Evolutionary conservation across 2,329 filamentous ascomycete species (phyloP), one percentile per base, ranked within the genome.

Genomic region (Colletotrichum sublineola): DNA sequence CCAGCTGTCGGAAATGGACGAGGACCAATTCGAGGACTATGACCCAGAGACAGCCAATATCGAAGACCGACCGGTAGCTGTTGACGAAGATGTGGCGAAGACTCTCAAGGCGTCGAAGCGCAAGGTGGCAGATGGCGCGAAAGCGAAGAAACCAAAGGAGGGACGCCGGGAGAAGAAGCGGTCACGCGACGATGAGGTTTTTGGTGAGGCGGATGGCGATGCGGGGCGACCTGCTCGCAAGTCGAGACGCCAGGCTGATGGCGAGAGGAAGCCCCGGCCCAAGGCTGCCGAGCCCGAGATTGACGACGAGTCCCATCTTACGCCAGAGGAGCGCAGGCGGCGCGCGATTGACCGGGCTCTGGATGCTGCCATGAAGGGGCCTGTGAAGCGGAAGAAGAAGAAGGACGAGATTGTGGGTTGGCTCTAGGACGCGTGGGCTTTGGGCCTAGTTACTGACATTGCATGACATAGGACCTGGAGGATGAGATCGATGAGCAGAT

Each of bases 401-500:
- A 94, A 94, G 86, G 93, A 95, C 79, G 95, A 96, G 77, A 95
- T 97, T 81, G 93, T 95, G 86, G 67, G 91, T 86, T 52, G 36
- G 14, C 38, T 38, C 58, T 44, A 29, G 11, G 48, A 48, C 31
- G n/a, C 36, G 36, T 40, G 24, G 50, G 36, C 24, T 58, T 46
- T 24, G 8, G 38, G n/a, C 8, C 20, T 56, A 29, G n/a, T 64
- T 33, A 50, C 77, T 80, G 76, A 81, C 75, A 24, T n/a, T 38
- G 11, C 24, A 44, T 31, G 20, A 42, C 73, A 14, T 77, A 96
- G 93, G 96, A 98, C 75, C 87, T 98, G 58, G 95, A 98, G 80
- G 92, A 94, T 77, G 92, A 93, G 83, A 93, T 96, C 76, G 96
- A 98, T 80, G 93, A 95, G 56, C 92, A 97, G 79, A 95, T 99